Conservation (phyloP, 257 asterid genomes). For the Mentha longifolia region DNA sequence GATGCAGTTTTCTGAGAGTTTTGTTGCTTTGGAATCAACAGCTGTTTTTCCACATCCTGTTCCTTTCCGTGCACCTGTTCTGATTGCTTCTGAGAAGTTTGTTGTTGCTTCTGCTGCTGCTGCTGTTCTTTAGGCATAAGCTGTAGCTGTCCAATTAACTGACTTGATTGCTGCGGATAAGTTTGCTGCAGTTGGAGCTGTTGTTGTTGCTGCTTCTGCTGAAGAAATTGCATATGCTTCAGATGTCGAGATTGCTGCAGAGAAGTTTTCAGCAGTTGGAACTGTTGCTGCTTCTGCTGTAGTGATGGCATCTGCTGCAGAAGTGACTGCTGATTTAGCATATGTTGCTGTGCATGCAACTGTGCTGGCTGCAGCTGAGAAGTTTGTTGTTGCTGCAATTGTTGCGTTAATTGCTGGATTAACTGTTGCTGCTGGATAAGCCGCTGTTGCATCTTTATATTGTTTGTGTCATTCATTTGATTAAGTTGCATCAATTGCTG, state of each 20-base stretch:
- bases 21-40: too few species aligned
- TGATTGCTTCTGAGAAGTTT: background rate
- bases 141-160: background rate
- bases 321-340: background rate
- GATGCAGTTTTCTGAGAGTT: background rate
- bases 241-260: background rate
- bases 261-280: too few species aligned
- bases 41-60: too few species aligned
- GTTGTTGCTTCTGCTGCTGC: background rate
- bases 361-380: slow-evolving; percentile 64
- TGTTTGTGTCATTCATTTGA: slow-evolving; percentile 75
- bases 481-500: slow-evolving; percentile 71
- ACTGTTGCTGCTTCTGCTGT: background rate
- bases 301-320: too few species aligned
- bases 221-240: too few species aligned
- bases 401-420: slow-evolving; percentile 65
- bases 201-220: background rate
- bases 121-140: too few species aligned
- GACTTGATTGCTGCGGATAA: background rate
- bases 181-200: background rate
- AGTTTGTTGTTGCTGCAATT: slow-evolving; percentile 58
- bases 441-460: slow-evolving; percentile 57
- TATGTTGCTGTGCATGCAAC: slow-evolving; percentile 53
- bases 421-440: slow-evolving; percentile 77
- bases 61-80: too few species aligned